These are phyloP conservation scores for Aspergillus versicolor DNA, from an alignment of 2,329 filamentous ascomycete species.

Conservation along the genomic window DNA sequence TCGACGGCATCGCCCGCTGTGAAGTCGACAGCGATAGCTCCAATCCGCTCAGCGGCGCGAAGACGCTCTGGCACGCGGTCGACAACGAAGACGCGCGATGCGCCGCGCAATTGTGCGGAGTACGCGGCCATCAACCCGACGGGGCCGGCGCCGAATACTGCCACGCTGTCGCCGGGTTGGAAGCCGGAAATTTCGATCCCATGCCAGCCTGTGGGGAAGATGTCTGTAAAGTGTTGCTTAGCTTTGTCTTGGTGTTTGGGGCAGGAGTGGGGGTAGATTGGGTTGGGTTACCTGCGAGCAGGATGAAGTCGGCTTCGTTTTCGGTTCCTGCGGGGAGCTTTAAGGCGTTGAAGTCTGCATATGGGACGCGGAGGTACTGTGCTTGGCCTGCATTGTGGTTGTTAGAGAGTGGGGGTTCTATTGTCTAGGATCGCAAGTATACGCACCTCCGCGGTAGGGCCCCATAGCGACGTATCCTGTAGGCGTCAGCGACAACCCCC, in stretches of 20 bases:
- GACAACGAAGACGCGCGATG: constrained; percentile 61
- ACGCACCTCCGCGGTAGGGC: constrained; percentile 49
- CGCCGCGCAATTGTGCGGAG: constrained; percentile 60
- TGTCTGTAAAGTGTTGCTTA: constrained; percentile 9
- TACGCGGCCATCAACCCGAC: constrained; percentile 68
- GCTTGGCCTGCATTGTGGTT: constrained; percentile 45
- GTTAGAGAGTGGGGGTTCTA: neutral
- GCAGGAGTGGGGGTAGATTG: neutral
- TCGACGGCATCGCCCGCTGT: constrained; percentile 56
- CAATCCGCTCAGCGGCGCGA: constrained; percentile 60
- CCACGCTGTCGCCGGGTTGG: constrained; percentile 60
- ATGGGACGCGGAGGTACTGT: constrained; percentile 64
- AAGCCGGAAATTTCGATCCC: constrained; percentile 52
- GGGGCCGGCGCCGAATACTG: constrained; percentile 64
- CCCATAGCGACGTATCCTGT: constrained; percentile 47
- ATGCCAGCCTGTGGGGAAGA: constrained; percentile 31
- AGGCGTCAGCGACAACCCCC: neutral
- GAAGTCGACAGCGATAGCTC: constrained; percentile 62
- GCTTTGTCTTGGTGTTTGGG: neutral
- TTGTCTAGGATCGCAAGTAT: neutral
- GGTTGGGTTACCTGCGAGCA: constrained; percentile 39
- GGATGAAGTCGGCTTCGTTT: constrained; percentile 54
- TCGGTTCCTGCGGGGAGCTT: constrained; percentile 61
- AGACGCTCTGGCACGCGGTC: constrained; percentile 63
- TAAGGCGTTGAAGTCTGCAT: constrained; percentile 66